Evolutionary conservation across 768 basidiomycete species (phyloP).

Genomic region (Candolleomyces aberdarensis): DNA sequence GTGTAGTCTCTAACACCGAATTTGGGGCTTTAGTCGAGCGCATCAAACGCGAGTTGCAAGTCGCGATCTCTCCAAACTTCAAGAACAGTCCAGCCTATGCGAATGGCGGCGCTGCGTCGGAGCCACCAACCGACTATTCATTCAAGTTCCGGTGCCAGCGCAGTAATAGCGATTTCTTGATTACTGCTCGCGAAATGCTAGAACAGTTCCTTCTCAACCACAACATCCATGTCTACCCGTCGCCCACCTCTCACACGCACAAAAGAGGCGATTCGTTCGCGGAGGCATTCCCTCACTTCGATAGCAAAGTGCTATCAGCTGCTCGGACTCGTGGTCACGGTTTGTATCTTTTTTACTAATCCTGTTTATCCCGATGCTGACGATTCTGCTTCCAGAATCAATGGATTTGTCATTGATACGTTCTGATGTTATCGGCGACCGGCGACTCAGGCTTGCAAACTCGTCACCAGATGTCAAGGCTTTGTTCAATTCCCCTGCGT

Average conservation of each 20-base stretch:
- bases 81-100: slow-evolving; percentile 42
- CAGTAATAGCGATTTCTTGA: slow-evolving; percentile 90
- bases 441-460: slow-evolving; percentile 76
- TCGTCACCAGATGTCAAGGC: slow-evolving; percentile 96
- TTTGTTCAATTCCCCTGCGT: slow-evolving; percentile 83
- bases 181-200: slow-evolving; percentile 86
- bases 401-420: slow-evolving; percentile 64
- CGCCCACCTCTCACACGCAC: slow-evolving; percentile 73
- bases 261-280: slow-evolving; percentile 91
- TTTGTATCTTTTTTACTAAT: slow-evolving; percentile 18
- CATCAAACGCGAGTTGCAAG: slow-evolving; percentile 91
- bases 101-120: slow-evolving; percentile 46
- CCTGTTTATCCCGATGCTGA: neutral
- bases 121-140: slow-evolving; percentile 72
- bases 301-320: slow-evolving; percentile 88
- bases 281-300: slow-evolving; percentile 94
- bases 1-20: slow-evolving; percentile 74
- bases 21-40: slow-evolving; percentile 85
- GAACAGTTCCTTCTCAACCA: slow-evolving; percentile 88
- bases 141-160: slow-evolving; percentile 97
- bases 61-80: slow-evolving; percentile 81
- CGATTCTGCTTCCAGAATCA: slow-evolving; percentile 48
- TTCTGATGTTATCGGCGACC: slow-evolving; percentile 66
- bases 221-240: slow-evolving; percentile 80
- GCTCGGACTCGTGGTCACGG: slow-evolving; percentile 66